phyloP scores from a whole-genome alignment of 1,284 basidiomycete species.

The Heliocybe sulcata region DNA sequence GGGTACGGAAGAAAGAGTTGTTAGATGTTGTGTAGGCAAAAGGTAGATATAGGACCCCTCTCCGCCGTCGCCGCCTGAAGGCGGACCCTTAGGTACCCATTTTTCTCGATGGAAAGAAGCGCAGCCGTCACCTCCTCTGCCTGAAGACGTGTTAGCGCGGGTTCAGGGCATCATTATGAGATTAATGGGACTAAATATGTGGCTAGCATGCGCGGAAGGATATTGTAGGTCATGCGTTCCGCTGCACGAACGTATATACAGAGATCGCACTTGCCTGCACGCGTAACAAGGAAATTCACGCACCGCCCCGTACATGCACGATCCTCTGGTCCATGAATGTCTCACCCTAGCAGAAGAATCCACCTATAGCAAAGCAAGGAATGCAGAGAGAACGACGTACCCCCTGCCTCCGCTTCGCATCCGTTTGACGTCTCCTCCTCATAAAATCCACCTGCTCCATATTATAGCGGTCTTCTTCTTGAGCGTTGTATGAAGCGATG shows the following conservation, averaged over 20 bases:
- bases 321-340: slow-evolving; percentile 77
- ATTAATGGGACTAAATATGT: slow-evolving; percentile 7
- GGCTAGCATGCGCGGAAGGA: not conserved
- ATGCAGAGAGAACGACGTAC: slow-evolving; percentile 31
- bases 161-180: slow-evolving; percentile 11
- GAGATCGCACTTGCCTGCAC: slow-evolving; percentile 7
- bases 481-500: not conserved
- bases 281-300: slow-evolving; percentile 12
- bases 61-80: slow-evolving; percentile 88
- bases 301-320: slow-evolving; percentile 72
- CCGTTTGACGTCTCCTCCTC: slow-evolving; percentile 43
- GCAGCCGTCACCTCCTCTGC: slow-evolving; percentile 79
- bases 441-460: not conserved
- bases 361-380: slow-evolving; percentile 2
- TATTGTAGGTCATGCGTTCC: not conserved
- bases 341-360: slow-evolving; percentile 48
- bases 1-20: slow-evolving; percentile 68
- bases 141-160: slow-evolving; percentile 26
- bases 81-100: slow-evolving; percentile 72
- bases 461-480: not conserved
- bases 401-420: slow-evolving; percentile 70
- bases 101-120: slow-evolving; percentile 81
- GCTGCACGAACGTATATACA: not conserved
- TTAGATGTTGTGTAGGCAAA: slow-evolving; percentile 66
- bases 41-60: slow-evolving; percentile 85